These are phyloP conservation scores for Aspergillus biplanus DNA, from an alignment of 495 filamentous ascomycete genomes.

Conservation along the genomic window DNA sequence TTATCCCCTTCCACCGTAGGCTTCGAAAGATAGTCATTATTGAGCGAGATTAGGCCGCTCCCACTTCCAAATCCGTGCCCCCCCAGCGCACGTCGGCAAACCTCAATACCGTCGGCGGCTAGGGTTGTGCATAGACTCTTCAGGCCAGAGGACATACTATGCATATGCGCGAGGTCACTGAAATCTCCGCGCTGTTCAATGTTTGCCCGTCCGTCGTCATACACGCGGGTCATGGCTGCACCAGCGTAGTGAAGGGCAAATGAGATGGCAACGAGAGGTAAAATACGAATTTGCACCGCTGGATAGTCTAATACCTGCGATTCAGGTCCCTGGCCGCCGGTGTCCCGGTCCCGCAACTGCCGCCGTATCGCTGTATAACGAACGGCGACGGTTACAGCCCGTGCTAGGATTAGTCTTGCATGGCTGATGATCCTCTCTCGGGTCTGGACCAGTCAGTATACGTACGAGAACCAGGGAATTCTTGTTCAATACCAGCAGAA, in stretches of 20 bases:
- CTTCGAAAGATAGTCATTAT: conserved; percentile 53
- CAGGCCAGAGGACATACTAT: conserved; percentile 51
- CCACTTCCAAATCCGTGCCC: conserved; percentile 54
- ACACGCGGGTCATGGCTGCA: conserved; percentile 43
- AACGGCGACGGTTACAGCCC: conserved; percentile 53
- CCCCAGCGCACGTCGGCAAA: conserved; percentile 50
- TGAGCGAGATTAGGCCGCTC: conserved; percentile 50
- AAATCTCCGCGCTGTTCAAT: conserved; percentile 49
- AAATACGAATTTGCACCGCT: conserved; percentile 53
- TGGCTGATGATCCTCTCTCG: conserved; percentile 55
- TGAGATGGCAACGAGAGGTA: conserved; percentile 50
- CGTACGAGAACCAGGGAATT: too few relatives aligned
- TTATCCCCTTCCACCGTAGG: conserved; percentile 59
- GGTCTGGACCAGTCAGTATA: too few relatives aligned
- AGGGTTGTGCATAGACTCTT: conserved; percentile 54
- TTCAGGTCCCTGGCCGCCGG: conserved; percentile 32
- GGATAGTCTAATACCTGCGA: conserved; percentile 53
- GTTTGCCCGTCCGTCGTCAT: conserved; percentile 37
- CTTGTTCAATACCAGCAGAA: too few relatives aligned
- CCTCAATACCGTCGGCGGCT: conserved; percentile 54
- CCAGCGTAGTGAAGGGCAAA: conserved; percentile 56
- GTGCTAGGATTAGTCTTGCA: conserved; percentile 48
- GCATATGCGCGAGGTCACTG: conserved; percentile 46
- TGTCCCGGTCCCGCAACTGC: conserved; percentile 53
- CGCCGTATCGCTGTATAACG: conserved; percentile 48